A percentile compares a stretch with the other conserved stretches of the same genome.
Evolutionary conservation across 805 yeast genomes (phyloP).

Genomic region (Danielia reshetovae): DNA sequence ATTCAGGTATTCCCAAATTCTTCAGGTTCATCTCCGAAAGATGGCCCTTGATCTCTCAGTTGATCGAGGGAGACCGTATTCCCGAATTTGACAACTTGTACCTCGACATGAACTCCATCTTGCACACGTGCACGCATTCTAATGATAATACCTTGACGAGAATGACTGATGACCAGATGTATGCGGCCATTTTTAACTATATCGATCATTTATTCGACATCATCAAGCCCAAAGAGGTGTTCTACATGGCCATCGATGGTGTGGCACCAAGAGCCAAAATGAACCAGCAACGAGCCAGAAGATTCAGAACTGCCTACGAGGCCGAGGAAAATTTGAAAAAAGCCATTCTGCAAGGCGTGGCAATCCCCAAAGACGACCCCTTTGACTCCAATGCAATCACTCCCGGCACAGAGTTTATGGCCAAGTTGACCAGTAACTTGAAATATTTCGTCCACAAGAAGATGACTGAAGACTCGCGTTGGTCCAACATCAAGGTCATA

Average conservation of each 20-base stretch:
- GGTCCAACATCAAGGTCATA: constrained; percentile 76
- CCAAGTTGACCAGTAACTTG: constrained; percentile 73
- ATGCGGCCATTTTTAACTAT: constrained; percentile 86
- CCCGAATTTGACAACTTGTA: constrained; percentile 95
- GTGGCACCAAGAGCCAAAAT: constrained; percentile 98
- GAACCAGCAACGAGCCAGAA: constrained; percentile 96
- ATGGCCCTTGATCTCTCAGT: constrained; percentile 94
- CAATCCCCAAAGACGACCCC: constrained; percentile 76
- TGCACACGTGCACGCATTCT: constrained; percentile 90
- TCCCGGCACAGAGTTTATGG: constrained; percentile 97
- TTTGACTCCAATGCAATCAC: constrained; percentile 92
- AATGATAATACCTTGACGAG: constrained; percentile 57
- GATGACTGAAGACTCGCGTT: constrained; percentile 77
- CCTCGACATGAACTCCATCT: constrained; percentile 95
- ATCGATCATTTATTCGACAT: constrained; percentile 89
- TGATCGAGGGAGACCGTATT: constrained; percentile 73
- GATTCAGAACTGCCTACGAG: constrained; percentile 90
- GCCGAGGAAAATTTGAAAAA: constrained; percentile 76
- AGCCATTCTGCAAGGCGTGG: constrained; percentile 70
- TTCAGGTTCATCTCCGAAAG: constrained; percentile 96
- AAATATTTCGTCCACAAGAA: constrained; percentile 87
- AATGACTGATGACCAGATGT: constrained; percentile 87
- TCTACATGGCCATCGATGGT: constrained; percentile 97
- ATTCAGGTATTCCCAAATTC: constrained; percentile 90
- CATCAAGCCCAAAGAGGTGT: constrained; percentile 79